Evolutionary conservation across 73 alveolate species (phyloP).

Genomic region (Stentor roeselii): DNA sequence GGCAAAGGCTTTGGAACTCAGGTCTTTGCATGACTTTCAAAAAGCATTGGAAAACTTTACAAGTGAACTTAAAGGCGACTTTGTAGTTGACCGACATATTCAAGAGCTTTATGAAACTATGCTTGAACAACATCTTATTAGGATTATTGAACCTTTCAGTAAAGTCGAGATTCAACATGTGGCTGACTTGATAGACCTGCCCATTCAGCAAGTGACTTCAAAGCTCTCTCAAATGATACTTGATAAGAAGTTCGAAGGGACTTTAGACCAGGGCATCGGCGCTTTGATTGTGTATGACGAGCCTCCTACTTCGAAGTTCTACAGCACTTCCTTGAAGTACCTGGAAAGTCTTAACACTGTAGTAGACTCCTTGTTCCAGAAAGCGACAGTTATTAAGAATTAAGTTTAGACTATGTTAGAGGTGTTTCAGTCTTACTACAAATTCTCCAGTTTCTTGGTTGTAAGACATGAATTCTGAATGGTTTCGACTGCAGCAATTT

Average conservation of each 20-base stretch:
- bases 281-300: constrained; percentile 70
- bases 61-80: constrained; percentile 54
- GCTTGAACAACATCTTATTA: constrained; percentile 71
- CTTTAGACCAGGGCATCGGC: constrained; percentile 84
- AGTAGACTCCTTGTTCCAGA: neutral
- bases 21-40: constrained; percentile 56
- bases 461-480: neutral
- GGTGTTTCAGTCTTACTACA: neutral
- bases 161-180: constrained; percentile 76
- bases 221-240: constrained; percentile 72
- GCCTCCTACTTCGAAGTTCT: neutral
- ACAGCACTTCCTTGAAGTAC: neutral
- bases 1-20: constrained; percentile 66
- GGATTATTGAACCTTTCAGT: constrained; percentile 78
- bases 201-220: constrained; percentile 41
- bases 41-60: constrained; percentile 58
- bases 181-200: constrained; percentile 67
- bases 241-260: constrained; percentile 80
- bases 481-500: neutral
- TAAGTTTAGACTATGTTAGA: too few relatives aligned
- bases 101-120: constrained; percentile 58
- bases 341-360: neutral
- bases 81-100: constrained; percentile 60
- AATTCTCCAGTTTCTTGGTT: neutral
- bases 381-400: neutral